Conservation (phyloP, 345 rosid species). For the Geranium rotundifolium region DNA sequence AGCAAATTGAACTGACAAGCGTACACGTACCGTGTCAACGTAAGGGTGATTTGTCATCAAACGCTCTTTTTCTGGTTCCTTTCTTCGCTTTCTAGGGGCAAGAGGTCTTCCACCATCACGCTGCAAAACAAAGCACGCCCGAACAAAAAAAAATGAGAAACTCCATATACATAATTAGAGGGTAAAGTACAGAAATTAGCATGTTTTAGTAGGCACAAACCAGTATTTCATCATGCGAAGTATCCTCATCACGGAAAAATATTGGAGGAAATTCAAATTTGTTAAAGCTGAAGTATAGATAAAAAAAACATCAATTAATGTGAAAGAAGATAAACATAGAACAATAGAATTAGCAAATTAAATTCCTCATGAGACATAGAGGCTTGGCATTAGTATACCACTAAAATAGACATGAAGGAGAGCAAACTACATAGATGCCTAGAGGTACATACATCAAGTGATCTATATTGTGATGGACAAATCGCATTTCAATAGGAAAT, state of each 20-base stretch:
- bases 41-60: constrained; percentile 86
- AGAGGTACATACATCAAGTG: constrained; percentile 63
- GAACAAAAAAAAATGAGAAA: not conserved
- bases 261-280: constrained; percentile 81
- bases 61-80: constrained; percentile 76
- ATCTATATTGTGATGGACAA: constrained; percentile 82
- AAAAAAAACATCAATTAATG: constrained; percentile 5
- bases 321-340: not conserved
- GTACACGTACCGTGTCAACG: constrained; percentile 77
- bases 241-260: constrained; percentile 77
- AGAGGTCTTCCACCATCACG: constrained; percentile 92
- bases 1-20: not conserved
- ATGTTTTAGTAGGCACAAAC: constrained; percentile 28
- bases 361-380: constrained; percentile 9
- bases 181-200: not conserved
- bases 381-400: not conserved
- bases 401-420: constrained; percentile 3
- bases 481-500: constrained; percentile 90
- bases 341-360: constrained; percentile 1
- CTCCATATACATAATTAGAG: not conserved
- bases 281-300: constrained; percentile 55
- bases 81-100: constrained; percentile 69
- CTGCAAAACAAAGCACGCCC: constrained; percentile 28
- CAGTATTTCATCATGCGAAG: constrained; percentile 64
- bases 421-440: constrained; percentile 5